Evolutionary conservation across 192 early-diverging fungal species (phyloP).

Genomic region (Obelidium mucronatum): DNA sequence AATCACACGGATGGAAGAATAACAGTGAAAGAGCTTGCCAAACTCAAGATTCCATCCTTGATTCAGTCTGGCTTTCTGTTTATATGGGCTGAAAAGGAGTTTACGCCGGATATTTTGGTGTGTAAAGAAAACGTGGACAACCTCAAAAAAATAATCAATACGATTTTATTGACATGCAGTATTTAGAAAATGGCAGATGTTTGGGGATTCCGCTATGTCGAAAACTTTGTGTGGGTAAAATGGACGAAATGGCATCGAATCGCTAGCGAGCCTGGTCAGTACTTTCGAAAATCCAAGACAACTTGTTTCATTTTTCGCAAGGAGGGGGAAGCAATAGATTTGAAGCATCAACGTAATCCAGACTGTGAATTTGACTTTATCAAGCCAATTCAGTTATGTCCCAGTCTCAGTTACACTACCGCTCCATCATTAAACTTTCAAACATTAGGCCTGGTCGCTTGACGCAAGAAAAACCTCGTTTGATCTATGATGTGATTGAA

Average conservation of each 20-base stretch:
- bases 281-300: slow-evolving; percentile 88
- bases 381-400: slow-evolving; percentile 69
- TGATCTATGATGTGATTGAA: slow-evolving; percentile 88
- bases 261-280: slow-evolving; percentile 66
- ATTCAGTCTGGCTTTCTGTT: slow-evolving; percentile 87
- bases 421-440: too few relatives aligned
- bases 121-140: not conserved
- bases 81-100: slow-evolving; percentile 85
- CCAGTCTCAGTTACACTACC: too few relatives aligned
- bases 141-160: not conserved
- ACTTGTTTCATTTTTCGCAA: slow-evolving; percentile 90
- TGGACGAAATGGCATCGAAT: slow-evolving; percentile 84
- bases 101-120: slow-evolving; percentile 78
- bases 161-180: slow-evolving; percentile 5
- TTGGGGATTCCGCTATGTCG: slow-evolving; percentile 94
- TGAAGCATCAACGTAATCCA: slow-evolving; percentile 91
- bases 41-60: slow-evolving; percentile 57
- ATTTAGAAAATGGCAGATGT: slow-evolving; percentile 59
- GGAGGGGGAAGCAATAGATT: slow-evolving; percentile 82
- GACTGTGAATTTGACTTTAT: slow-evolving; percentile 97
- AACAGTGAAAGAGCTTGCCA: not conserved
- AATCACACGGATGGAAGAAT: not conserved
- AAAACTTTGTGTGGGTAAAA: slow-evolving; percentile 98
- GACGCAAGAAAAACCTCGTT: slow-evolving; percentile 81
- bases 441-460: slow-evolving; percentile 53